Evolutionary conservation across 2,329 filamentous ascomycete genomes (phyloP).

Genomic region (Akanthomyces lecanii): DNA sequence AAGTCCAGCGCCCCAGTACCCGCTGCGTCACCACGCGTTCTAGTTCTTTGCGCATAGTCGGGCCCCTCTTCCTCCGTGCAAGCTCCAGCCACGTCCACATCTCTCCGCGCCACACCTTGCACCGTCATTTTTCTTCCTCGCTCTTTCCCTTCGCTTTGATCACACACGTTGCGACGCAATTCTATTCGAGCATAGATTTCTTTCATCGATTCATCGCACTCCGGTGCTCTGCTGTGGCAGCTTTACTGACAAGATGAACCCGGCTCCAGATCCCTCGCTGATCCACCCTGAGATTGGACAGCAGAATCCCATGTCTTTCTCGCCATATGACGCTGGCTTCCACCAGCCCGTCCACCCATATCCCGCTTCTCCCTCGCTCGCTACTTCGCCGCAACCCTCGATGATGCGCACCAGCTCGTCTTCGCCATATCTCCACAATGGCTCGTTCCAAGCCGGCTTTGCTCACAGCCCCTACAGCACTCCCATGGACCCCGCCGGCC

Average conservation of each 20-base stretch:
- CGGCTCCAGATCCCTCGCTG: constrained; percentile 48
- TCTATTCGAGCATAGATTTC: background rate
- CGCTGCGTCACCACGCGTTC: constrained; percentile 2
- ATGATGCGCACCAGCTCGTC: constrained; percentile 51
- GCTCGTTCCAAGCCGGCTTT: constrained; percentile 48
- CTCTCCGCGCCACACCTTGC: background rate
- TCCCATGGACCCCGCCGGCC: constrained; percentile 42
- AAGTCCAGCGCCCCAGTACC: background rate
- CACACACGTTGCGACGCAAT: background rate
- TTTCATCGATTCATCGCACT: background rate
- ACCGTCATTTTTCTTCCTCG: background rate
- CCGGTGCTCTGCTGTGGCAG: constrained; percentile 5
- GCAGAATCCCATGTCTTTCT: constrained; percentile 39
- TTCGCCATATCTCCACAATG: constrained; percentile 62
- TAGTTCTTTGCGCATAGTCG: constrained; percentile 7
- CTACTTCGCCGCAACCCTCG: constrained; percentile 46
- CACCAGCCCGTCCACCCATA: constrained; percentile 45
- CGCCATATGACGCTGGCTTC: constrained; percentile 46
- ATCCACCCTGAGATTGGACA: constrained; percentile 53
- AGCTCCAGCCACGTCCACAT: constrained; percentile 18
- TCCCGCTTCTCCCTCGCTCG: constrained; percentile 61
- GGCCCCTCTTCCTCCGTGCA: background rate
- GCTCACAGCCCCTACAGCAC: constrained; percentile 52
- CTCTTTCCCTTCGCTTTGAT: background rate
- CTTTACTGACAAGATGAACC: constrained; percentile 34